Conservation (phyloP, 108 stramenopile species). For the Cylindrotheca closterium region DNA sequence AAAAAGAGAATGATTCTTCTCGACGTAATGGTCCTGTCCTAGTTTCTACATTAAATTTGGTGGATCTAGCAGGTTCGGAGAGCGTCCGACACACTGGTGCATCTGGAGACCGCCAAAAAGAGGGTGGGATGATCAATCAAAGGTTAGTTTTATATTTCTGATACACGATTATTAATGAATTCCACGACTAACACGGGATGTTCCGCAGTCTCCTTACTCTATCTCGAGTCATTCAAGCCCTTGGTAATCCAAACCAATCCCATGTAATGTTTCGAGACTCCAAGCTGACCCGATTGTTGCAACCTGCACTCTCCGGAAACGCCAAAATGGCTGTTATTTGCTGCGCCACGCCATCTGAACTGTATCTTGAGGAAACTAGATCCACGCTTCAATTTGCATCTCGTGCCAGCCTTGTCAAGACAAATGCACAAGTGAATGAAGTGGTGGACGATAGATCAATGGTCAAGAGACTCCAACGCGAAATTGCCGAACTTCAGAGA, state of each 20-base stretch:
- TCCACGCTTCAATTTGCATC: slow-evolving; percentile 98
- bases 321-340: slow-evolving; percentile 81
- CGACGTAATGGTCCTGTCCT: slow-evolving; percentile 60
- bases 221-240: slow-evolving; percentile 96
- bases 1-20: slow-evolving; percentile 8
- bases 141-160: slow-evolving; percentile 31
- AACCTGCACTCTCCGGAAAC: slow-evolving; percentile 91
- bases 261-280: slow-evolving; percentile 99
- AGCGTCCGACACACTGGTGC: slow-evolving; percentile 92
- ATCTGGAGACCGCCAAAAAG: slow-evolving; percentile 94
- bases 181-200: not conserved
- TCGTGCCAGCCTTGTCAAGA: slow-evolving; percentile 99
- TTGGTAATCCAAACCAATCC: slow-evolving; percentile 91
- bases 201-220: slow-evolving; percentile 90
- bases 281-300: slow-evolving; percentile 97
- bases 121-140: slow-evolving; percentile 98
- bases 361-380: slow-evolving; percentile 97
- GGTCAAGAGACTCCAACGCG: slow-evolving; percentile 83
- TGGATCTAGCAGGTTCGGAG: slow-evolving; percentile 91
- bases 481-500: slow-evolving; percentile 93
- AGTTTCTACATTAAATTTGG: slow-evolving; percentile 86
- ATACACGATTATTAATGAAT: not conserved
- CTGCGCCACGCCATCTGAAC: slow-evolving; percentile 96
- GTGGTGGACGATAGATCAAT: slow-evolving; percentile 70
- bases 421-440: slow-evolving; percentile 98